A percentile compares a stretch with the other conserved stretches of the same genome.
These are phyloP conservation scores for Tricholoma sp. DNA, from an alignment of 768 basidiomycete species.

Conservation along the genomic window DNA sequence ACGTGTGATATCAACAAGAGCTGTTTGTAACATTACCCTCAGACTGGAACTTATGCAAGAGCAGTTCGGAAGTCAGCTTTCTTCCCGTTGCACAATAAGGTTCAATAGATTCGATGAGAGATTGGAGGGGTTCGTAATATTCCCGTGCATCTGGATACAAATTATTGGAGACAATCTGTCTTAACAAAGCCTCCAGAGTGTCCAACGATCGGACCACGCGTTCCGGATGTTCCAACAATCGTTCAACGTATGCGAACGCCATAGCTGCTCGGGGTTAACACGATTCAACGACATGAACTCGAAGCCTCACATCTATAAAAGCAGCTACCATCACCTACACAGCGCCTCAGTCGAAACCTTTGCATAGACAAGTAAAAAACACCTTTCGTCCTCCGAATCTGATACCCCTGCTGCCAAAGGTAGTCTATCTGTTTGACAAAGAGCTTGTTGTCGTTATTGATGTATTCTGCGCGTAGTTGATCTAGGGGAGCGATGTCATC, in stretches of 20 bases:
- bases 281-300: conserved; percentile 4
- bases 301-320: conserved; percentile 75
- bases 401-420: conserved; percentile 58
- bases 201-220: conserved; percentile 45
- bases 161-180: conserved; percentile 57
- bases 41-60: conserved; percentile 54
- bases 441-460: conserved; percentile 40
- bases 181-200: conserved; percentile 46
- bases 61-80: conserved; percentile 27
- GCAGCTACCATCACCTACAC: conserved; percentile 82
- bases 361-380: conserved; percentile 14
- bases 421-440: conserved; percentile 77
- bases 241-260: conserved; percentile 75
- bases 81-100: conserved; percentile 31
- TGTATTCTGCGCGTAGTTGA: conserved; percentile 61
- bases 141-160: conserved; percentile 53
- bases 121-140: conserved; percentile 61
- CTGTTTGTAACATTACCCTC: conserved; percentile 26
- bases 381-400: conserved; percentile 70
- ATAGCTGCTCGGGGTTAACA: conserved; percentile 47
- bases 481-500: conserved; percentile 47
- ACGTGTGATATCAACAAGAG: neutral
- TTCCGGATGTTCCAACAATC: conserved; percentile 49
- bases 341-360: neutral
- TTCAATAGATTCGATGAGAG: conserved; percentile 42